Evolutionary conservation across 306 rosid genomes (phyloP).

Genomic region (Acacia acuminata): DNA sequence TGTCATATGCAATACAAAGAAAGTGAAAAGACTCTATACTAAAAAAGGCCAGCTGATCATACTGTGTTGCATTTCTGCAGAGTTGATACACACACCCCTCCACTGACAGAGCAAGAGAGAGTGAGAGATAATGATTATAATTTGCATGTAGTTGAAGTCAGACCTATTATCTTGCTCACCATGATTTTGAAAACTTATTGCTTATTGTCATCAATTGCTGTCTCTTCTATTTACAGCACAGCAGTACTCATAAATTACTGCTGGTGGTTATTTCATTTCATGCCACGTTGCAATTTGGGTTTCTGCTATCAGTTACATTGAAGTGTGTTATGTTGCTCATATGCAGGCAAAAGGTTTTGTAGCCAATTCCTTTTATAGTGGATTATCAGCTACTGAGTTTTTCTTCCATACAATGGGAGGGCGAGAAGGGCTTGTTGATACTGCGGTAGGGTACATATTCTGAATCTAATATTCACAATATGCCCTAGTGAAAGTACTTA

Average conservation of each 20-base stretch:
- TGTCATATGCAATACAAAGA: neutral
- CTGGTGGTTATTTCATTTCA: neutral
- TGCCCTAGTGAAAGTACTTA: conserved; percentile 8
- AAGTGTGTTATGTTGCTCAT: conserved; percentile 30
- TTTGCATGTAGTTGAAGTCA: conserved; percentile 9
- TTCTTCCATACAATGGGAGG: conserved; percentile 99
- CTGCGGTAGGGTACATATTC: conserved; percentile 61
- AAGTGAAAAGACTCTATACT: too few relatives aligned
- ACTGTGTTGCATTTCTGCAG: neutral
- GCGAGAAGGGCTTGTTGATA: conserved; percentile 96
- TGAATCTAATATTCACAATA: conserved; percentile 13
- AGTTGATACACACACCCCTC: neutral
- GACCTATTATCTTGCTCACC: conserved; percentile 10
- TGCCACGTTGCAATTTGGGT: conserved; percentile 2
- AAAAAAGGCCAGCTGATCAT: too few relatives aligned
- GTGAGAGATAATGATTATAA: neutral
- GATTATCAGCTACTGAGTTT: conserved; percentile 93
- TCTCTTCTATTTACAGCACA: conserved; percentile 18
- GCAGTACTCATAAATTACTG: neutral
- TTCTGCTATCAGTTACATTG: conserved; percentile 15
- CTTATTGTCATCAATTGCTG: conserved; percentile 18
- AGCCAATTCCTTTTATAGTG: conserved; percentile 87
- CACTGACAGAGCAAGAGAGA: neutral
- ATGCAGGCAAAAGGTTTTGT: conserved; percentile 98
- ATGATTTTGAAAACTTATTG: neutral